Percentiles rank a stretch among this genome's conserved stretches.
phyloP scores from a whole-genome alignment of 148 eudicot genomes.

The Chenopodium formosanum region DNA sequence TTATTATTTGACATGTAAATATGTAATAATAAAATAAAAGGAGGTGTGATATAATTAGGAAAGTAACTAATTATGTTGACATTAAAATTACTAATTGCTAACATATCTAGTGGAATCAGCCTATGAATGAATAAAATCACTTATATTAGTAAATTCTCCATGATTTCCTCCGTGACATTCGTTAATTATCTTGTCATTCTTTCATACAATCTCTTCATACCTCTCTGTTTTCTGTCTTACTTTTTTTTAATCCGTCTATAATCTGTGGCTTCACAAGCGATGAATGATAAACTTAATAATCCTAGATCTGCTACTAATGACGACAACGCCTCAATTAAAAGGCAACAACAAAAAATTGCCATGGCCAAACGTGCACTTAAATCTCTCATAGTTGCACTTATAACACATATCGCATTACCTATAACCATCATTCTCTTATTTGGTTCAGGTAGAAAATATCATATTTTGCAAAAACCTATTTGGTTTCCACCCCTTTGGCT shows the following conservation, averaged over 20 bases:
- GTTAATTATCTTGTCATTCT: neutral
- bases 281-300: neutral
- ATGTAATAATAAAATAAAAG: no score
- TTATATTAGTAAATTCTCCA: constrained; percentile 9
- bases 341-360: constrained; percentile 23
- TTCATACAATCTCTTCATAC: neutral
- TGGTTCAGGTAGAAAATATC: constrained; percentile 28
- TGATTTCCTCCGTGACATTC: constrained; percentile 25
- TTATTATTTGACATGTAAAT: no score
- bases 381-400: constrained; percentile 19
- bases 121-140: neutral
- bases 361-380: constrained; percentile 31
- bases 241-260: neutral
- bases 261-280: neutral
- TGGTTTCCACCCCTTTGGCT: constrained; percentile 34
- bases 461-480: constrained; percentile 12
- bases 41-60: no score
- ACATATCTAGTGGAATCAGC: neutral
- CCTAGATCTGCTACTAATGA: neutral
- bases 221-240: neutral
- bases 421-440: constrained; percentile 24
- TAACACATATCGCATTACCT: constrained; percentile 28
- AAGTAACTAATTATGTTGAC: neutral
- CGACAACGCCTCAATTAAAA: neutral
- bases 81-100: neutral